Evolutionary conservation across 225 moss, liverwort and hornwort species (phyloP), one percentile per base, ranked within the genome.

Genomic region (Bryum argenteum): DNA sequence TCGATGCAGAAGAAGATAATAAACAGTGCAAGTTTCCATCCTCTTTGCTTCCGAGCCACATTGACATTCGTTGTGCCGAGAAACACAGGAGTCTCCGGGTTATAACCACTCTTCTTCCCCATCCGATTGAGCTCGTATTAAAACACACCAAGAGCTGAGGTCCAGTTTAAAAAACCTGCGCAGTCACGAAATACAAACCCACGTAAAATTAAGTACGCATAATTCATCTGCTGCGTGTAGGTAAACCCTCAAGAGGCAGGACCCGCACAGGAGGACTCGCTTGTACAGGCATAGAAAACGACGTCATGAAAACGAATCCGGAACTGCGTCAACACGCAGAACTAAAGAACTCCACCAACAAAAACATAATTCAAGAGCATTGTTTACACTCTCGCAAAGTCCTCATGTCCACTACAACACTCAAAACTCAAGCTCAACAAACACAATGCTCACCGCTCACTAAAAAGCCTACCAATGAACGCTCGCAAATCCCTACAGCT

Each of bases 81-180:
- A 70, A 89, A 98, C 54, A 90, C 91, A 74, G 88, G 89, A 18
- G 85, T 98, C 89, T 94, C 97, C 42, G 91, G 91, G 59, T 91
- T 84, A 23, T 98, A 92, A 9, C 98, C 98, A 44, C 81, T 88
- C 73, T 85, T 98, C 82, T 92, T 98, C 94, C 98, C 98, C 98
- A 87, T 87, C 75, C 73, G 66, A 54, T 59, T 17, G 9, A 71
- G 62, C 22, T 70, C 68, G 67, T 20, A 11, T 12, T 37, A 40
- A 51, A 70, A 61, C 54, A 54, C 56, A 51, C 51, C 69, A 59
- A 41, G 43, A 48, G 52, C 33, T 19, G 10, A 26, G 33, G 14
- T 51, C 58, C 67, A 71, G 66, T 48, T 82, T 53, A 58, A 66
- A 39, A 76, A 10, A 13, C 71, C 82, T 82, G 85, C 74, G 33